These are phyloP conservation scores for Fusarium palustre DNA, from an alignment of 2,329 filamentous ascomycete species.

Conservation along the genomic window DNA sequence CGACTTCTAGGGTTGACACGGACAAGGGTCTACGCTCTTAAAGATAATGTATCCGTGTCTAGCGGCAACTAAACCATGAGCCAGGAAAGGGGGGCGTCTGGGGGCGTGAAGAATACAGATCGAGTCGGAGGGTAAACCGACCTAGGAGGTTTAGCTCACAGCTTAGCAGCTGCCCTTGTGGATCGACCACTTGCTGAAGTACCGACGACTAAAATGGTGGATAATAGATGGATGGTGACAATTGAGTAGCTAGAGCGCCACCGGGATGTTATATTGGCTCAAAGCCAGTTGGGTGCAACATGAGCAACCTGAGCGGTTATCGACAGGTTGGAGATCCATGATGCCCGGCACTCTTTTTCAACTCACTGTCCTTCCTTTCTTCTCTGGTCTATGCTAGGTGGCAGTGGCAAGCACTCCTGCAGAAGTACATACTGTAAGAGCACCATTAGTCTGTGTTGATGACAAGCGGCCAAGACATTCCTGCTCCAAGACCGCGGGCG, in stretches of 20 bases:
- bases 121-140: slow-evolving; percentile 41
- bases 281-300: slow-evolving; percentile 37
- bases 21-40: slow-evolving; percentile 42
- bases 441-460: slow-evolving; percentile 22
- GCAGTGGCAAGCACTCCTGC: slow-evolving; percentile 22
- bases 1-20: slow-evolving; percentile 41
- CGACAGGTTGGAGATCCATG: slow-evolving; percentile 37
- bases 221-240: slow-evolving; percentile 43
- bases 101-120: slow-evolving; percentile 36
- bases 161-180: slow-evolving; percentile 32
- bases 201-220: slow-evolving; percentile 45
- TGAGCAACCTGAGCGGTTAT: slow-evolving; percentile 35
- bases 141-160: slow-evolving; percentile 30
- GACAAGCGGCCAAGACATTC: slow-evolving; percentile 33
- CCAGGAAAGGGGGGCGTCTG: slow-evolving; percentile 40
- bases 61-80: slow-evolving; percentile 45
- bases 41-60: slow-evolving; percentile 42
- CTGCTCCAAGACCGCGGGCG: slow-evolving; percentile 18
- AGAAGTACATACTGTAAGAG: slow-evolving; percentile 17
- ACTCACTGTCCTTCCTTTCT: slow-evolving; percentile 19
- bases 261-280: slow-evolving; percentile 41
- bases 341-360: slow-evolving; percentile 17
- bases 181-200: slow-evolving; percentile 40
- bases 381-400: slow-evolving; percentile 10
- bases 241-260: slow-evolving; percentile 42